These are phyloP conservation scores for Uronychia setigera DNA, from an alignment of 73 alveolate genomes.

Conservation along the genomic window DNA sequence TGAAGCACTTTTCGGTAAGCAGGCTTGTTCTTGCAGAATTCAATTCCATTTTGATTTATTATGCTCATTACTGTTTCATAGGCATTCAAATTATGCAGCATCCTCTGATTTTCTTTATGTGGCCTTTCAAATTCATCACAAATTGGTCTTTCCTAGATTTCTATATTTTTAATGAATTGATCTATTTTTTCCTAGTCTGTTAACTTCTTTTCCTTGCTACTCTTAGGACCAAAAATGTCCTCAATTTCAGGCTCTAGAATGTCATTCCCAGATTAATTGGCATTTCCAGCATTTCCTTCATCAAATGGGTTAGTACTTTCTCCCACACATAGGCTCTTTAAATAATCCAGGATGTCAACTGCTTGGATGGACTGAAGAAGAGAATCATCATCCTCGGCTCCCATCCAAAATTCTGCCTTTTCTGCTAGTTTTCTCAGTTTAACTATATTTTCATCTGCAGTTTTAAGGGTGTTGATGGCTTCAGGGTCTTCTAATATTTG, in stretches of 20 bases:
- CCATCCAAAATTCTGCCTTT: conserved; percentile 46
- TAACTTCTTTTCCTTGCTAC: not conserved
- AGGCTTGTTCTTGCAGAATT: not conserved
- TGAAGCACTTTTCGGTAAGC: conserved; percentile 16
- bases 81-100: conserved; percentile 34
- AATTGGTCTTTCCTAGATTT: conserved; percentile 6
- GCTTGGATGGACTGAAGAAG: not conserved
- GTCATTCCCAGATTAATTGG: not conserved
- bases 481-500: conserved; percentile 27
- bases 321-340: not conserved
- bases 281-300: not conserved
- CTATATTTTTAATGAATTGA: not conserved
- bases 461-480: conserved; percentile 12
- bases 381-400: conserved; percentile 6
- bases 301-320: not conserved
- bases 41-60: conserved; percentile 8
- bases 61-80: conserved; percentile 16
- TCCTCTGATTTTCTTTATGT: conserved; percentile 23
- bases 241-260: not conserved
- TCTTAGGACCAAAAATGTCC: not conserved
- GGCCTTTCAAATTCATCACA: conserved; percentile 26
- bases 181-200: not conserved
- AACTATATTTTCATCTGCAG: conserved; percentile 2
- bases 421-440: conserved; percentile 26
- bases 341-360: conserved; percentile 12